Evolutionary conservation across 441 rosid species (phyloP).

Genomic region (Erodium moschatum): DNA sequence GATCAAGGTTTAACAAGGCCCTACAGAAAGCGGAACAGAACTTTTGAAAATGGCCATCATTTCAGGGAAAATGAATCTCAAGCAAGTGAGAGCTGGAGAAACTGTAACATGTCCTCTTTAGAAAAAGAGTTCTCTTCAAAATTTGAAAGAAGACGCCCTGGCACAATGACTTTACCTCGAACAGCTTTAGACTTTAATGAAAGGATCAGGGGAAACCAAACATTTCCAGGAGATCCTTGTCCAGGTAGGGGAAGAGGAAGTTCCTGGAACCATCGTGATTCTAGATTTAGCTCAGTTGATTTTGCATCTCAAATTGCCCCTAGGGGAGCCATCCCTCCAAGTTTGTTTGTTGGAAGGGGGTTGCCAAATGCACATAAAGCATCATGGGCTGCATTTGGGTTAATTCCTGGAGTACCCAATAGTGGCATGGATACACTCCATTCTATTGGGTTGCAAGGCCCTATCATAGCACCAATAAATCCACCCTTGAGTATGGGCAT

Average conservation of each 20-base stretch:
- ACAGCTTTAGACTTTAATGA: constrained; percentile 44
- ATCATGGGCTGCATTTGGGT: constrained; percentile 76
- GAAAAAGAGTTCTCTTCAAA: constrained; percentile 36
- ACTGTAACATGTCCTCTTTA: constrained; percentile 26
- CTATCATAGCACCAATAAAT: constrained; percentile 54
- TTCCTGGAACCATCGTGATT: constrained; percentile 63
- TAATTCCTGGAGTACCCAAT: constrained; percentile 64
- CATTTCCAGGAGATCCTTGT: constrained; percentile 55
- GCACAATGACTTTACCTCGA: constrained; percentile 36
- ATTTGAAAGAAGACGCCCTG: constrained; percentile 52
- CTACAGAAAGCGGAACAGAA: constrained; percentile 55
- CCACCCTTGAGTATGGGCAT: constrained; percentile 64
- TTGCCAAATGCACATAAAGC: constrained; percentile 51
- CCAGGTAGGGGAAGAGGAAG: constrained; percentile 83
- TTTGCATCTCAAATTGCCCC: constrained; percentile 73
- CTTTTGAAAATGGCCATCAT: constrained; percentile 56
- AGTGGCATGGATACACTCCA: constrained; percentile 74
- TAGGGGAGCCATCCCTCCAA: constrained; percentile 43
- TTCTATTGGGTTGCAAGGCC: constrained; percentile 62
- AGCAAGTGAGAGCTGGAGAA: constrained; percentile 41
- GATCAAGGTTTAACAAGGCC: constrained; percentile 53
- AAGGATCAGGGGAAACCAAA: constrained; percentile 45
- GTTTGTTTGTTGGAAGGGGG: constrained; percentile 68
- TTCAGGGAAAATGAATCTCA: constrained; percentile 55
- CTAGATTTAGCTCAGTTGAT: constrained; percentile 58